Conservation (phyloP, 2,329 filamentous ascomycete genomes). For the Colletotrichum brevisporum region DNA sequence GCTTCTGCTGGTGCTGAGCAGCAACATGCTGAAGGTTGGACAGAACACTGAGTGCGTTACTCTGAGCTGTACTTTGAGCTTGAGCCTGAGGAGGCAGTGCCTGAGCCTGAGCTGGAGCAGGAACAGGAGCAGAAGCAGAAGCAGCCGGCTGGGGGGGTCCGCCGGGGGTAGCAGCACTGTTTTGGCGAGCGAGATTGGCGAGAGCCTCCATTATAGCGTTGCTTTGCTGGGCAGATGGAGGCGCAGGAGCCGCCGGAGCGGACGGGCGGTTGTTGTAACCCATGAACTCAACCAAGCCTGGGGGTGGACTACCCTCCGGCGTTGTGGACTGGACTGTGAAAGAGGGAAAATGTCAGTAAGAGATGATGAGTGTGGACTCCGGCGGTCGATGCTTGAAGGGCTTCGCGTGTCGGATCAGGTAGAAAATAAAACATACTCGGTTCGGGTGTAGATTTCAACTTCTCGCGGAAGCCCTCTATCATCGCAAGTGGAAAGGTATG, state of each 20-base stretch:
- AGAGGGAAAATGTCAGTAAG: conserved; percentile 25
- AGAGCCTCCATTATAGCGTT: conserved; percentile 82
- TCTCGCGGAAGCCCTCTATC: conserved; percentile 86
- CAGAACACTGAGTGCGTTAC: conserved; percentile 22
- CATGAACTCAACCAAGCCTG: conserved; percentile 58
- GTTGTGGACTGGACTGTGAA: conserved; percentile 77
- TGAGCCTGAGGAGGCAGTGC: conserved; percentile 43
- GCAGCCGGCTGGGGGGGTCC: conserved; percentile 2
- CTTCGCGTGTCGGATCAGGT: conserved; percentile 25
- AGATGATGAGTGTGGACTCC: no score
- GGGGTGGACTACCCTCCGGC: conserved; percentile 74
- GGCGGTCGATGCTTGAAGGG: conserved; percentile 27
- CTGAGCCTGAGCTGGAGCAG: conserved; percentile 44
- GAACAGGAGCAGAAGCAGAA: conserved; percentile 51
- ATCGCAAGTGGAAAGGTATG: conserved; percentile 88
- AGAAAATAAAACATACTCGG: conserved; percentile 71
- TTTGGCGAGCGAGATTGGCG: conserved; percentile 85
- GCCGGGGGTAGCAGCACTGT: conserved; percentile 61
- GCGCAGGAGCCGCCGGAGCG: conserved; percentile 53
- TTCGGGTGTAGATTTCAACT: conserved; percentile 73
- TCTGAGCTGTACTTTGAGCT: conserved; percentile 40
- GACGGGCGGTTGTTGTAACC: conserved; percentile 45
- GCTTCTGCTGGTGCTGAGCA: conserved; percentile 20
- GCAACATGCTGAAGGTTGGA: conserved; percentile 27
- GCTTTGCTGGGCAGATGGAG: conserved; percentile 59